Percentiles rank a stretch among this genome's conserved stretches.
phyloP scores from a whole-genome alignment of 768 basidiomycete genomes.

The Boletus barrowsii region DNA sequence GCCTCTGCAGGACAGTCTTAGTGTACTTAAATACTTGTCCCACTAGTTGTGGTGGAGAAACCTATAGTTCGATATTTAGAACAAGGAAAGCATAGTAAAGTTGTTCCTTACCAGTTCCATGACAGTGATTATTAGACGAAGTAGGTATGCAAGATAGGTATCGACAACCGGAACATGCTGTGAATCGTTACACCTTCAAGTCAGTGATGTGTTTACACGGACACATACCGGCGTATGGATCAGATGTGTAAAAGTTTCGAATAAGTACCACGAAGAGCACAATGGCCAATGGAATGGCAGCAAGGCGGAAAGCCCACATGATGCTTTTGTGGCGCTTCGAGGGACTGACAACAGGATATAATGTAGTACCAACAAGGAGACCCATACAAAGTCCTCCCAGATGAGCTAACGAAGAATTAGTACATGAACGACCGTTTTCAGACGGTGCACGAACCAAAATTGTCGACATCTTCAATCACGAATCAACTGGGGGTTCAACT shows the following conservation, averaged over 20 bases:
- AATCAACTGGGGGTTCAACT: conserved; percentile 10
- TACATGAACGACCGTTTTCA: not conserved
- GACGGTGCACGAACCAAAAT: conserved; percentile 59
- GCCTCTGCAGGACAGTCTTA: not conserved
- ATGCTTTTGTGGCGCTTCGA: conserved; percentile 70
- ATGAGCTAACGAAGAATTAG: conserved; percentile 56
- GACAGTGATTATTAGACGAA: conserved; percentile 62
- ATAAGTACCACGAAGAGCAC: conserved; percentile 79
- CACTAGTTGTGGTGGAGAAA: conserved; percentile 29
- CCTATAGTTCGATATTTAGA: conserved; percentile 17
- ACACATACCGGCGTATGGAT: conserved; percentile 75
- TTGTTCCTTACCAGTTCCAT: conserved; percentile 38
- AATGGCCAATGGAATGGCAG: conserved; percentile 72
- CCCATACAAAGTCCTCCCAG: conserved; percentile 86
- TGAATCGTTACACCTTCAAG: not conserved
- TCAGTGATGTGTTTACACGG: not conserved
- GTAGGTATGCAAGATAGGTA: conserved; percentile 91
- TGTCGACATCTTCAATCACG: conserved; percentile 67
- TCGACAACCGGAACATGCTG: conserved; percentile 84
- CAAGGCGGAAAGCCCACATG: conserved; percentile 69
- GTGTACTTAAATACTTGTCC: conserved; percentile 25
- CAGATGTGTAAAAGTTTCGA: conserved; percentile 85
- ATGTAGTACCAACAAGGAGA: conserved; percentile 73
- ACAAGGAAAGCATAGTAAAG: not conserved
- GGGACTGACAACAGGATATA: conserved; percentile 87